Evolutionary conservation across 495 filamentous ascomycete genomes (phyloP).

Genomic region (Penicillium macrosclerotiorum): DNA sequence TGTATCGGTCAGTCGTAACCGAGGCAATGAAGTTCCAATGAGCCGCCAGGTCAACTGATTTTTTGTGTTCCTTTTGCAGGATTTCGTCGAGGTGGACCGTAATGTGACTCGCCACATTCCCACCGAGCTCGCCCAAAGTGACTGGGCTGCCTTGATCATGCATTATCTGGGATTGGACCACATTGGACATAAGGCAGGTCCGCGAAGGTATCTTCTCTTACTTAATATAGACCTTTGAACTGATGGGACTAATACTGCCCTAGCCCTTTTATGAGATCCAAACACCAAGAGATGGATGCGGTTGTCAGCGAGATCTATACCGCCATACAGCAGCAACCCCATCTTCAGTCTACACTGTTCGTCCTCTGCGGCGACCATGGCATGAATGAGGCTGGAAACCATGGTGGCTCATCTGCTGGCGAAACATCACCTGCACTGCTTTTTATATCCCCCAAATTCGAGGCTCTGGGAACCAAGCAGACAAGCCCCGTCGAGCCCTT

Average conservation of each 20-base stretch:
- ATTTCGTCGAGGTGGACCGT: constrained; percentile 95
- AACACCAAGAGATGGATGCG: constrained; percentile 91
- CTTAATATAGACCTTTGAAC: neutral
- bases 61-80: constrained; percentile 50
- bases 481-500: constrained; percentile 40
- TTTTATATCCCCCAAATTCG: constrained; percentile 86
- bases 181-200: constrained; percentile 94
- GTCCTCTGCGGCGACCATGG: constrained; percentile 93
- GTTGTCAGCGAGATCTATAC: constrained; percentile 74
- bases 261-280: constrained; percentile 85
- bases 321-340: constrained; percentile 64
- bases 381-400: constrained; percentile 98
- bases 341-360: constrained; percentile 76
- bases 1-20: constrained; percentile 79
- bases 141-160: constrained; percentile 92
- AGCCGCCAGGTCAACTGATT: too few species aligned
- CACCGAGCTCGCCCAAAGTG: constrained; percentile 66
- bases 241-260: constrained; percentile 11
- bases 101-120: constrained; percentile 93
- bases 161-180: constrained; percentile 97
- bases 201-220: constrained; percentile 59
- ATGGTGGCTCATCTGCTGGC: constrained; percentile 87
- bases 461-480: constrained; percentile 44
- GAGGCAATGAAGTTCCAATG: too few species aligned
- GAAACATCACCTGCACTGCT: constrained; percentile 92